Percentiles rank a stretch among this genome's conserved stretches.
These are phyloP conservation scores for Metschnikowia gelsemii DNA, from an alignment of 805 yeast genomes.

Conservation along the genomic window DNA sequence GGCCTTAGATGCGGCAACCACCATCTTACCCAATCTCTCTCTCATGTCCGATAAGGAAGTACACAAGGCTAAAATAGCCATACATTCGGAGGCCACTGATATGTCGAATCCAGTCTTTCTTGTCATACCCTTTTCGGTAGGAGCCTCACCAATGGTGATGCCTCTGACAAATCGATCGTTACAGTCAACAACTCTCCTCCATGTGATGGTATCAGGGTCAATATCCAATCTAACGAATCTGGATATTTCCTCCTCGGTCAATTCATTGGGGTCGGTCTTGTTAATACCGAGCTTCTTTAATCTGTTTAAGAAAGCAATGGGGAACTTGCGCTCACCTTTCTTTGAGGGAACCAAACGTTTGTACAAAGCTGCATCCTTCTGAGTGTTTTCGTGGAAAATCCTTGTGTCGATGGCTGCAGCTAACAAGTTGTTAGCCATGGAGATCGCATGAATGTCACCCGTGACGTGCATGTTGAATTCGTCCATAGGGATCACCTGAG, in stretches of 20 bases:
- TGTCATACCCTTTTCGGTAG: conserved; percentile 73
- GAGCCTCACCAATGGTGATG: conserved; percentile 76
- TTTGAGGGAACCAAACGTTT: conserved; percentile 74
- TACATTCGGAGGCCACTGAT: conserved; percentile 80
- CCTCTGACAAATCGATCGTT: conserved; percentile 80
- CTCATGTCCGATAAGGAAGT: conserved; percentile 70
- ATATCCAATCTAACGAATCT: conserved; percentile 69
- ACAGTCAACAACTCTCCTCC: conserved; percentile 83
- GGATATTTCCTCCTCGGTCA: conserved; percentile 65
- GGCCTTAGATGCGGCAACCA: conserved; percentile 63
- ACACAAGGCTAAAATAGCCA: conserved; percentile 81
- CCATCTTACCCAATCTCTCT: conserved; percentile 72
- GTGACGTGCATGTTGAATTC: conserved; percentile 84
- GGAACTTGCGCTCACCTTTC: conserved; percentile 66
- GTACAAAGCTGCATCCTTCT: conserved; percentile 69
- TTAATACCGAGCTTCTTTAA: conserved; percentile 64
- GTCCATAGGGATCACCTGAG: conserved; percentile 87
- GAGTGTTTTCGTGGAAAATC: conserved; percentile 80
- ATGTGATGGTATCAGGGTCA: conserved; percentile 75
- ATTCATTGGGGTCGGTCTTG: conserved; percentile 69
- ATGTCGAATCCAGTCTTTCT: conserved; percentile 80
- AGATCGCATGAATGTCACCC: conserved; percentile 83
- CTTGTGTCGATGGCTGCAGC: conserved; percentile 88
- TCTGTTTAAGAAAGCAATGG: conserved; percentile 66
- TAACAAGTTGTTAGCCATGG: conserved; percentile 75